These are phyloP conservation scores for Furcasterigmium furcatum DNA, from an alignment of 2,329 filamentous ascomycete genomes.

Conservation along the genomic window DNA sequence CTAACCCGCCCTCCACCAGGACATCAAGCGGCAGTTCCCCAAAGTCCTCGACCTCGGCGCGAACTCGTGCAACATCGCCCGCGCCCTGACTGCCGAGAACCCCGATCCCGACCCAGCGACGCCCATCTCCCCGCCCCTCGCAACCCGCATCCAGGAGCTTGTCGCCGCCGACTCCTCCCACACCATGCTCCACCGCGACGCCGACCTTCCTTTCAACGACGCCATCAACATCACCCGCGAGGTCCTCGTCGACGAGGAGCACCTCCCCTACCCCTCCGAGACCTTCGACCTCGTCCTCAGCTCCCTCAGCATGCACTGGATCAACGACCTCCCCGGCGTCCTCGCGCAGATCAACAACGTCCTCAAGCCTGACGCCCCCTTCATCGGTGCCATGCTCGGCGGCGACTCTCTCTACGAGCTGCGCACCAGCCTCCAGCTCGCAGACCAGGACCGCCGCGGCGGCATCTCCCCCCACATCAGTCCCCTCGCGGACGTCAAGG, in stretches of 20 bases:
- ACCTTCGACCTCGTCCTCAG: constrained; percentile 89
- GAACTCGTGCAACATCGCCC: constrained; percentile 92
- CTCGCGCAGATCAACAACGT: constrained; percentile 81
- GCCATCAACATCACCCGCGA: constrained; percentile 69
- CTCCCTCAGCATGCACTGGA: constrained; percentile 90
- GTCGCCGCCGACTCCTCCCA: constrained; percentile 80
- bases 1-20: constrained; percentile 43
- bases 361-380: constrained; percentile 86
- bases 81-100: constrained; percentile 70
- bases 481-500: constrained; percentile 85
- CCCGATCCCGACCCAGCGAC: constrained; percentile 57
- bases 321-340: constrained; percentile 89
- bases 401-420: constrained; percentile 93
- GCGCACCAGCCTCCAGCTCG: constrained; percentile 87
- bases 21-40: constrained; percentile 87
- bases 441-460: constrained; percentile 85
- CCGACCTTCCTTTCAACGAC: constrained; percentile 69
- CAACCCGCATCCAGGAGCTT: constrained; percentile 68
- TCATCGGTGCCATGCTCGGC: constrained; percentile 94
- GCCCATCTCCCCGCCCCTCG: constrained; percentile 62
- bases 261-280: constrained; percentile 72
- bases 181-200: constrained; percentile 76
- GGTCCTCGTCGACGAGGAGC: constrained; percentile 72
- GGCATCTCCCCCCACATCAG: constrained; percentile 89
- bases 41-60: constrained; percentile 88